Base-by-base conservation (phyloP, 2,329 filamentous ascomycete genomes). In the Laburnicola sp. region DNA sequence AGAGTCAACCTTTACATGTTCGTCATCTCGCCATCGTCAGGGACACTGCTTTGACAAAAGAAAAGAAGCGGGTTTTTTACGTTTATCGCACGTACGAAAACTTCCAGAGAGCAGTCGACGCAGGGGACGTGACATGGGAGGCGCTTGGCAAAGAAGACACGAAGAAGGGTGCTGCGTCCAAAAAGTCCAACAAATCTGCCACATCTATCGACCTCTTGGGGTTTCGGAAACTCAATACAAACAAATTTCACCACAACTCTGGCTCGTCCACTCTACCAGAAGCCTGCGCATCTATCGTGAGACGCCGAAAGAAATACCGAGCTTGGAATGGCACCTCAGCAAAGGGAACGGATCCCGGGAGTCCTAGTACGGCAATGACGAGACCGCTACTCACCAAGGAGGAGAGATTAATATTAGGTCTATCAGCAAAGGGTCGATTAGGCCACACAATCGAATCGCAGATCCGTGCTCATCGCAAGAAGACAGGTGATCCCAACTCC, bases 1-100 rank as follows among this genome's bases (percentile, higher is more conserved):
- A 78, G 11, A 80, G 80, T n/a, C 84, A 86, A 58, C 83, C 83
- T 23, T 68, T 72, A 3, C 78, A 84, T 63, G 72, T 86, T 22
- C 77, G 80, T 16, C 82, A 85, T 60, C 68, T 84, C 11, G 76
- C 79, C 8, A 72, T 86, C 27, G 75, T 86, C 30, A 74, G 82
- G 53, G 82, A 85, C 48, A 80, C 77, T 4, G 72, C 75, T 2
- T 73, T 80, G 10, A 74, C 73, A 10, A 70, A 74, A 9, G 80
- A 79, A 16, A 71, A 66, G 50, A 71, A 66, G 30, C 68, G 62
- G 25, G 51, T 72, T 35, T 78, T 80, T 52, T 86, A 82, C 64
- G 65, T 81, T 6, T 83, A 85, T 56, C 82, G 82, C 45, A 79
- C 81, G 0, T 74, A 76, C 35, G 65, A 63, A 1, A 78, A 81